Evolutionary conservation across 2,329 filamentous ascomycete genomes (phyloP), one percentile per base, ranked within the genome.

Genomic region (Talaromyces rugulosus): DNA sequence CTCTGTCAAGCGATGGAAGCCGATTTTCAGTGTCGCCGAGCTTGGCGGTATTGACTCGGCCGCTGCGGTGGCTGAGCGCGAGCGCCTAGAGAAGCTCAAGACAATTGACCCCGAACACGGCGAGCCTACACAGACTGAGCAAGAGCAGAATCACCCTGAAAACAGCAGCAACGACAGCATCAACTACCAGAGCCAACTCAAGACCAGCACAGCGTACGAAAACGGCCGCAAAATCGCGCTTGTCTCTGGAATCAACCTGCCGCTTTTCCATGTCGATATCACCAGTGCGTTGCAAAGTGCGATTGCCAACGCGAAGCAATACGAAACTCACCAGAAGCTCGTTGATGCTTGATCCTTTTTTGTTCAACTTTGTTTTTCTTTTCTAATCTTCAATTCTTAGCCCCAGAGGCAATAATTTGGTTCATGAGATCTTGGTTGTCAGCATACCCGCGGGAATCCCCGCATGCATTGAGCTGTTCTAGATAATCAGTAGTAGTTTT

Each of bases 21-120:
- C 92, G n/a, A 92, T 98, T 66, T 98, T 96, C 81, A 92, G 87
- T 71, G 92, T 98, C 27, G 91, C 94, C 2, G 92, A 96, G 71
- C 87, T 96, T 66, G 87, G 91, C 64, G 89, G 92, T 23, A 79
- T 81, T 4, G 78, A 87, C 59, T 91, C 88, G 4, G 90, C 90
- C 0, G 89, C 89, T 1, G 86, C 86, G 0, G 81, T 81, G 7
- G 90, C 90, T 0, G 89, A 93, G 68, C 30, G 82, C 84, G 59
- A 89, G 89, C 71, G 82, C 86, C 67, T 68, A 4, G 59, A 62
- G 16, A 61, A 67, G 16, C 59, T 65, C 18, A 66, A 66, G 40
- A 23, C 5, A 16, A 63, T 66, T 5, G 74, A 78, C 36, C 14
- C 71, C 7, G 73, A 78, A 56, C 72, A 76, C 3, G 74, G 70